Conservation (phyloP, 108 stramenopile genomes). For the Hondaea fermentalgiana region DNA sequence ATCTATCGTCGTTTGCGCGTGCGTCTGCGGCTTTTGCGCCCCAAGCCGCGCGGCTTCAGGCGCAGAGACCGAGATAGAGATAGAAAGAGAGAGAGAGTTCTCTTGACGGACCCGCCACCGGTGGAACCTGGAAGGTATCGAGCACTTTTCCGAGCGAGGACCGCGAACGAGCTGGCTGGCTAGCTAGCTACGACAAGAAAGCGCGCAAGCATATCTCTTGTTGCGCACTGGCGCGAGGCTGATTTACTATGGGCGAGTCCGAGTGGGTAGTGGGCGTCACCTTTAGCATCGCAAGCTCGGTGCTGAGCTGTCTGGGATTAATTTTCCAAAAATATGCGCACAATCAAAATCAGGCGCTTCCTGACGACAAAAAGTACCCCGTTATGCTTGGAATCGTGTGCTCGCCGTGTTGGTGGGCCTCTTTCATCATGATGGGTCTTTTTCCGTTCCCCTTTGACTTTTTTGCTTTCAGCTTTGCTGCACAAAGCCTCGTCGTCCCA, state of each 20-base stretch:
- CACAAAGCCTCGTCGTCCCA: not conserved
- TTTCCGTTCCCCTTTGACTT: slow-evolving; percentile 17
- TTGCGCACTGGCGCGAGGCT: not conserved
- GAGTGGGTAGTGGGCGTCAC: slow-evolving; percentile 7
- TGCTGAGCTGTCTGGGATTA: not conserved
- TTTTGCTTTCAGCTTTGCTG: not conserved
- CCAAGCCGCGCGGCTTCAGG: no score
- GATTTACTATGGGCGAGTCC: not conserved
- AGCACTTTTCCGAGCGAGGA: not conserved
- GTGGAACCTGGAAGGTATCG: not conserved
- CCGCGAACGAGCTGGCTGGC: not conserved
- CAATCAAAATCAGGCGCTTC: slow-evolving; percentile 3
- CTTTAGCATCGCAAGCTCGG: not conserved
- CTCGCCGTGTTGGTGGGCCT: slow-evolving; percentile 5
- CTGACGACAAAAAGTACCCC: not conserved
- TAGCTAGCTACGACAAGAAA: no score
- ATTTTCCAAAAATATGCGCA: slow-evolving; percentile 17
- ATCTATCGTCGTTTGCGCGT: no score
- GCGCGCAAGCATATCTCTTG: no score
- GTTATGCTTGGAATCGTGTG: not conserved
- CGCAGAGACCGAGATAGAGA: not conserved
- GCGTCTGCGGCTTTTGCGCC: no score
- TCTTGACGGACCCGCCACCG: not conserved
- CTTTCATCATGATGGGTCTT: slow-evolving; percentile 19
- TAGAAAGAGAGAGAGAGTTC: not conserved